A percentile compares a stretch with the other conserved stretches of the same genome.
phyloP scores from a whole-genome alignment of 371 early-diverging fungal genomes.

The Zancudomyces culisetae region DNA sequence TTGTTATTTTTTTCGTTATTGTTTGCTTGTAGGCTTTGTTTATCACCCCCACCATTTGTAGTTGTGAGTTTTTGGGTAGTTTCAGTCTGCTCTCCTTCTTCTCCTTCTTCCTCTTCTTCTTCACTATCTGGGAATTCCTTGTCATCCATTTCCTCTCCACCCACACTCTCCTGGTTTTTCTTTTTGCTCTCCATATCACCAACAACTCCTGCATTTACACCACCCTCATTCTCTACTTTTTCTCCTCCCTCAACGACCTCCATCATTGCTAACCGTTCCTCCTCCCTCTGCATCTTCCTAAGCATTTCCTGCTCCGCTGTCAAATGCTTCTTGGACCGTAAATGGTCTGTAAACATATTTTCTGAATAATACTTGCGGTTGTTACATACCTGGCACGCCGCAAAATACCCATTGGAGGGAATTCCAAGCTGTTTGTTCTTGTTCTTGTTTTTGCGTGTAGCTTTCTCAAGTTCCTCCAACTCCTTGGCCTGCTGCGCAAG shows the following conservation, averaged over 20 bases:
- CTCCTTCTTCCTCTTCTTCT: slow-evolving; percentile 22
- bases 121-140: slow-evolving; percentile 13
- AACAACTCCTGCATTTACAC: slow-evolving; percentile 8
- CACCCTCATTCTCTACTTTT: slow-evolving; percentile 4
- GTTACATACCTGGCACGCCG: no score
- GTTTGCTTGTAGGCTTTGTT: no score
- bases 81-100: no score
- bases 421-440: background rate
- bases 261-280: slow-evolving; percentile 7
- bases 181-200: slow-evolving; percentile 9
- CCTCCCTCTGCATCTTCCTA: slow-evolving; percentile 8
- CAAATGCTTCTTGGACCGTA: slow-evolving; percentile 81
- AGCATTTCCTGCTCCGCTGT: slow-evolving; percentile 32
- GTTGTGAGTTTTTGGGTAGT: background rate
- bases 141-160: background rate
- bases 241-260: background rate
- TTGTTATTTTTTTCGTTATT: no score
- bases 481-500: slow-evolving; percentile 28
- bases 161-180: slow-evolving; percentile 6
- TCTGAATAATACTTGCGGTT: slow-evolving; percentile 50
- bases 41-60: background rate
- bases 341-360: slow-evolving; percentile 73
- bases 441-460: background rate
- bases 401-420: no score
- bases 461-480: slow-evolving; percentile 12